These are phyloP conservation scores for Vaccinium myrtillus DNA, from an alignment of 148 eudicot species.

Conservation along the genomic window DNA sequence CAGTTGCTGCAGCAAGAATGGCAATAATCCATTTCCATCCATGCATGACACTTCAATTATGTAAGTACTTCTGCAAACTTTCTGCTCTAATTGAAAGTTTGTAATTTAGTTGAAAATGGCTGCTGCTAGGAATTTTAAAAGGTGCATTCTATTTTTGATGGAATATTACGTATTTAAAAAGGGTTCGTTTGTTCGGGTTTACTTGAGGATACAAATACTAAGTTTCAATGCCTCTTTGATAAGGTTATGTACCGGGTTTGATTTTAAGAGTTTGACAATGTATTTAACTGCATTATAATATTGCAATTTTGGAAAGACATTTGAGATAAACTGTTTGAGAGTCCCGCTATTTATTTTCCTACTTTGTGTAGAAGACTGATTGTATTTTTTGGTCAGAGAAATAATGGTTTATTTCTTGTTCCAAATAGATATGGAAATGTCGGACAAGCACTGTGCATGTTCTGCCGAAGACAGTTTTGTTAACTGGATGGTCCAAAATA, in stretches of 20 bases:
- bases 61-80: slow-evolving; percentile 40
- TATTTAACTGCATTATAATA: not conserved
- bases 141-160: not conserved
- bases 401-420: not conserved
- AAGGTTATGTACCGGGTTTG: not conserved
- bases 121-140: not conserved
- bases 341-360: not conserved
- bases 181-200: not conserved
- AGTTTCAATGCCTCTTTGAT: not conserved
- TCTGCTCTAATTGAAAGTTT: not conserved
- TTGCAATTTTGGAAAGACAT: not conserved
- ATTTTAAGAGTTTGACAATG: not conserved
- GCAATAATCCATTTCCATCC: slow-evolving; percentile 47
- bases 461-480: not conserved
- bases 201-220: not conserved
- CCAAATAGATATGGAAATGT: not conserved
- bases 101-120: not conserved
- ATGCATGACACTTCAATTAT: slow-evolving; percentile 80
- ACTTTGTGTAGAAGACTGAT: not conserved
- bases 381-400: not conserved
- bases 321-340: not conserved
- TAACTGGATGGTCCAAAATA: not conserved
- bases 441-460: not conserved
- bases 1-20: slow-evolving; percentile 66
- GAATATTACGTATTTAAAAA: not conserved